A percentile compares a stretch with the other conserved stretches of the same genome.
Conservation (phyloP, 768 basidiomycete species). For the Rickenella mellea region DNA sequence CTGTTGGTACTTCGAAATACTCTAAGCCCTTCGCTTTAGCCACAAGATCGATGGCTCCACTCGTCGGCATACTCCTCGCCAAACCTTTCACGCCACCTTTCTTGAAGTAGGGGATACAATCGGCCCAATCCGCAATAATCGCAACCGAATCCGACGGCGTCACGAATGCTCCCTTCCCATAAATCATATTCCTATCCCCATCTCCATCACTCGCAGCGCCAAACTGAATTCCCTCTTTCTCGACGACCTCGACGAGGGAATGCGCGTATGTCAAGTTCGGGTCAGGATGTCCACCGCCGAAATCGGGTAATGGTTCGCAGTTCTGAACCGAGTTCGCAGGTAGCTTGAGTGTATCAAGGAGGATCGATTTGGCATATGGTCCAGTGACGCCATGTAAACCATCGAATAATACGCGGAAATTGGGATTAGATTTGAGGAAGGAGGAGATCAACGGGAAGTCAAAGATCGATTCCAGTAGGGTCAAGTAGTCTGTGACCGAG, state of each 20-base stretch:
- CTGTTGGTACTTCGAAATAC: slow-evolving; percentile 94
- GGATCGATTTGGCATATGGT: slow-evolving; percentile 85
- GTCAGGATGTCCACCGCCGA: slow-evolving; percentile 96
- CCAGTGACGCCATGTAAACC: slow-evolving; percentile 96
- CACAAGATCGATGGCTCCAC: slow-evolving; percentile 92
- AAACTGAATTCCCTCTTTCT: slow-evolving; percentile 76
- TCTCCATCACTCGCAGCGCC: slow-evolving; percentile 98
- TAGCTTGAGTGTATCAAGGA: slow-evolving; percentile 76
- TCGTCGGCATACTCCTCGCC: slow-evolving; percentile 96
- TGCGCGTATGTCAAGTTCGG: slow-evolving; percentile 98
- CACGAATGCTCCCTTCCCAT: slow-evolving; percentile 95
- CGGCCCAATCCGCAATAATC: slow-evolving; percentile 94
- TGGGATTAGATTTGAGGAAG: slow-evolving; percentile 60
- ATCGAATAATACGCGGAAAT: slow-evolving; percentile 88
- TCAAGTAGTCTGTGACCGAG: slow-evolving; percentile 83
- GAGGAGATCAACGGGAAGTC: slow-evolving; percentile 87
- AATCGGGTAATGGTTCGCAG: slow-evolving; percentile 85
- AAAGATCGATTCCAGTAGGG: slow-evolving; percentile 81
- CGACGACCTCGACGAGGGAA: slow-evolving; percentile 85
- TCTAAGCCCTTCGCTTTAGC: slow-evolving; percentile 90
- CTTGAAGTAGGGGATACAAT: slow-evolving; percentile 87
- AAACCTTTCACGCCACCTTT: slow-evolving; percentile 86
- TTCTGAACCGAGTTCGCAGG: slow-evolving; percentile 79
- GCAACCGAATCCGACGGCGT: slow-evolving; percentile 97
- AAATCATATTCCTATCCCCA: slow-evolving; percentile 99